Base-by-base conservation (phyloP, 257 asterid genomes). In the Primulina eburnea region DNA sequence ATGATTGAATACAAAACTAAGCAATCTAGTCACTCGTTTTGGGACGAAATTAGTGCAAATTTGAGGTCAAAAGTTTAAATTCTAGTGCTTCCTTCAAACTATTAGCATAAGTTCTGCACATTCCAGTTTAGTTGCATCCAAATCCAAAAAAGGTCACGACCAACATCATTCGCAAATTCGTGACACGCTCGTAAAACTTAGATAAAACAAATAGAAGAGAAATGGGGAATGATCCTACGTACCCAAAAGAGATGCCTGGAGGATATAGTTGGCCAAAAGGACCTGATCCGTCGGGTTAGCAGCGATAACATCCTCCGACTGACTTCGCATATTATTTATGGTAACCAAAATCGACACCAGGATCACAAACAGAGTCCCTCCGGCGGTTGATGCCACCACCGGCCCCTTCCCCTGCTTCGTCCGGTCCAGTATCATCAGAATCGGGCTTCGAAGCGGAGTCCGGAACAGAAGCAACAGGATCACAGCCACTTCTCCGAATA, bases 371-470 rank as follows among this genome's bases (percentile, higher is more conserved):
- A 91, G 72, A 12, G 96, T 89, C 32, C 78, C 96, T 14, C 87
- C 96, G 53, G 89, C 91, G 29, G 96, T 86, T 62, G 84, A 70
- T 2, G 88, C 88, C 20, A 91, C 83, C 11, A 89, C 86, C 38
- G 92, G 95, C 16, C 91, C 96, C 53, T 82, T 73, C 2, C 96
- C 96, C 71, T 83, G 91, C 82, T 91, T 91, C 73, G 80, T 14
- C 28, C 79, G 75, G 77, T 89, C 96, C 55, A 91, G 81, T 60
- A 81, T 26, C 52, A 86, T 59, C 60, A 83, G 66, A 64, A 83
- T 64, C 3, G 91, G 92, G 56, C 79, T 86, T 57, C 96, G 80
- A 69, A 89, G 24, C 63, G 96, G 97, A 38, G 95, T 91, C 11
- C 87, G 83, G 52, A 89, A 89, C 2, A 91, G 83, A 38, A 89